These are phyloP conservation scores for Acaromyces ingoldii DNA, from an alignment of 1,284 basidiomycete species.

Conservation along the genomic window DNA sequence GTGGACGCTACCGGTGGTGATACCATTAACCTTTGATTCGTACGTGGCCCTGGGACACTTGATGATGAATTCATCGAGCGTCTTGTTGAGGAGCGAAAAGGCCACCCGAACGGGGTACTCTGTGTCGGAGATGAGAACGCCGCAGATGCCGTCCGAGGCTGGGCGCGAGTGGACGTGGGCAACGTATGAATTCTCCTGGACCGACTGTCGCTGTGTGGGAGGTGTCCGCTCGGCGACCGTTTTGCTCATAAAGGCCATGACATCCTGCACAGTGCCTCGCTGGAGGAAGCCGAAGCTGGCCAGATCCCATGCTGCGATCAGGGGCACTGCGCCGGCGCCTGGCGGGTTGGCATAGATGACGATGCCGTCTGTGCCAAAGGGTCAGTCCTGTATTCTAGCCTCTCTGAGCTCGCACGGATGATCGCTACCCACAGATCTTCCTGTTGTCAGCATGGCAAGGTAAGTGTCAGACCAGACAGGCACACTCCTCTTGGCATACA, in stretches of 20 bases:
- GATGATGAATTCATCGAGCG: conserved; percentile 85
- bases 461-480: too few species aligned
- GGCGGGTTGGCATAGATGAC: conserved; percentile 46
- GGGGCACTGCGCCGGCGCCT: conserved; percentile 56
- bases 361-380: conserved; percentile 25
- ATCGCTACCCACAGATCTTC: conserved; percentile 14
- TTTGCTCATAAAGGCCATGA: conserved; percentile 51
- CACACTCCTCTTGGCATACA: too few species aligned
- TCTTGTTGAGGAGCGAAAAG: conserved; percentile 88
- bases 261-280: conserved; percentile 55
- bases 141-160: conserved; percentile 56
- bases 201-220: conserved; percentile 65
- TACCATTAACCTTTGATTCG: conserved; percentile 52
- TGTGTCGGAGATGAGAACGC: conserved; percentile 85
- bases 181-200: conserved; percentile 90
- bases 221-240: conserved; percentile 87
- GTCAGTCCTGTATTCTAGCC: too few species aligned
- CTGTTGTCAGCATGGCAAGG: too few species aligned
- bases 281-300: conserved; percentile 93
- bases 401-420: conserved; percentile 1
- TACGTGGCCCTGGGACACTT: conserved; percentile 66
- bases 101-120: conserved; percentile 96
- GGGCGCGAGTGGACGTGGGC: conserved; percentile 74
- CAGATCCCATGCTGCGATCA: conserved; percentile 74
- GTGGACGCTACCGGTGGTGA: conserved; percentile 35